Base-by-base conservation (phyloP, 306 rosid genomes). In the Senna siamea region DNA sequence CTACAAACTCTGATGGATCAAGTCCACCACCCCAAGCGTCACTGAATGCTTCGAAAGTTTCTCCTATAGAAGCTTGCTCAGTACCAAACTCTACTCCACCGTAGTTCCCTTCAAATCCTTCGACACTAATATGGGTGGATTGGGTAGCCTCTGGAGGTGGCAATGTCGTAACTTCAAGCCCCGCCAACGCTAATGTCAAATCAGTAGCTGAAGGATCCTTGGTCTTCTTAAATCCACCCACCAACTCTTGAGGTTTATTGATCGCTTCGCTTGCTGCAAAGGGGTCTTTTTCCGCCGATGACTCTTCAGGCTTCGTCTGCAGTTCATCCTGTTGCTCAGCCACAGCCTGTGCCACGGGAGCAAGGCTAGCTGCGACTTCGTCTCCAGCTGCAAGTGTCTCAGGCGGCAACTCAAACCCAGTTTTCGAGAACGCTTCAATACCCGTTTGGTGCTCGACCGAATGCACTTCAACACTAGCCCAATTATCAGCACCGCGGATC, bases 21-120 rank as follows among this genome's bases (percentile, higher is more conserved):
- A 92, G 86, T 40, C 99, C 99, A 65, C 99, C 99, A 56, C 97
- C 99, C 93, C 94, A 94, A 69, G 99, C 95, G 7, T 87, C 97
- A 47, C 84, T 90, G 79, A 94, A 87, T 18, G 95, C 90, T 77
- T 94, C 96, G 77, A 94, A 94, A 75, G 96, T 85, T 75, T 94
- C 99, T 14, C 89, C 91, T 46, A 92, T 73, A 10, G 96, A 75
- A 71, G 90, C 86, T 53, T 94, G 92, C 44, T 94, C 96, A 2
- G 70, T 81, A 41, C 93, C 84, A 81, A 92, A 94, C 73, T 90
- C 96, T 19, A 94, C 93, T 37, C 97, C 99, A 50, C 99, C 97
- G 10, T 94, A 94, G 59, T 90, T 79, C 63, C 99, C 99, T 88
- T 94, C 97, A 79, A 94, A 94, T 66, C 97, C 99, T 74, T 94